A percentile compares a stretch with the other conserved stretches of the same genome.
phyloP scores from a whole-genome alignment of 306 rosid genomes.

The Vigna unguiculata region DNA sequence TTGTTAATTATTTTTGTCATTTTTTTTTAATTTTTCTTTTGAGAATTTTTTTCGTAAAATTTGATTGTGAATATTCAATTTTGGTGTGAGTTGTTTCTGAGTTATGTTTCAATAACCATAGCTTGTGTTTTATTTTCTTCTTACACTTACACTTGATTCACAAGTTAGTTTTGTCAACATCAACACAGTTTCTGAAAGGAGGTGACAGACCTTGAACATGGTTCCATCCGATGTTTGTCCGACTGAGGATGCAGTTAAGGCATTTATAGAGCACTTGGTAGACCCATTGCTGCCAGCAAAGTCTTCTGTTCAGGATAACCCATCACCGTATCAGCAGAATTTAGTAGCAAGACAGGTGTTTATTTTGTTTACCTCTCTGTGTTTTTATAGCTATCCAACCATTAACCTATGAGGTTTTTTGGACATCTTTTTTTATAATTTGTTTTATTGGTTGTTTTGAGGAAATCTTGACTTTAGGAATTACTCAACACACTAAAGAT shows the following conservation, averaged over 20 bases:
- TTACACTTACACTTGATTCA: too few species aligned
- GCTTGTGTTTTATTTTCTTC: too few species aligned
- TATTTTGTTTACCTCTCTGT: background rate
- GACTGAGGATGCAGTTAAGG: conserved; percentile 71
- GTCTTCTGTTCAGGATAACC: conserved; percentile 54
- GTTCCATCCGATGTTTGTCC: conserved; percentile 58
- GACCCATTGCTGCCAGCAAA: conserved; percentile 71
- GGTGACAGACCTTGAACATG: conserved; percentile 47
- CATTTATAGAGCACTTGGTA: conserved; percentile 65
- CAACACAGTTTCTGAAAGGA: conserved; percentile 30
- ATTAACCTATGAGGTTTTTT: conserved; percentile 14
- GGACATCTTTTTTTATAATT: conserved; percentile 16
- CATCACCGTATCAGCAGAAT: conserved; percentile 54
- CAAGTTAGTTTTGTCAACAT: conserved; percentile 7
- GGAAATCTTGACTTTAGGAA: conserved; percentile 9
- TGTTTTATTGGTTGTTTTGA: conserved; percentile 21
- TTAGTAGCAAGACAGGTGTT: conserved; percentile 78
- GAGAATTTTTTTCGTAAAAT: background rate
- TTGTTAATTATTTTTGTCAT: background rate
- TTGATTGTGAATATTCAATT: too few species aligned
- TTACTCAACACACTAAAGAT: background rate
- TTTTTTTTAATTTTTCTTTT: background rate
- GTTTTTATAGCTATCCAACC: conserved; percentile 3
- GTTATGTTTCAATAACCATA: too few species aligned
- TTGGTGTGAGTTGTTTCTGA: too few species aligned